Evolutionary conservation across 768 basidiomycete genomes (phyloP).

Genomic region (Neoboletus magnificus): DNA sequence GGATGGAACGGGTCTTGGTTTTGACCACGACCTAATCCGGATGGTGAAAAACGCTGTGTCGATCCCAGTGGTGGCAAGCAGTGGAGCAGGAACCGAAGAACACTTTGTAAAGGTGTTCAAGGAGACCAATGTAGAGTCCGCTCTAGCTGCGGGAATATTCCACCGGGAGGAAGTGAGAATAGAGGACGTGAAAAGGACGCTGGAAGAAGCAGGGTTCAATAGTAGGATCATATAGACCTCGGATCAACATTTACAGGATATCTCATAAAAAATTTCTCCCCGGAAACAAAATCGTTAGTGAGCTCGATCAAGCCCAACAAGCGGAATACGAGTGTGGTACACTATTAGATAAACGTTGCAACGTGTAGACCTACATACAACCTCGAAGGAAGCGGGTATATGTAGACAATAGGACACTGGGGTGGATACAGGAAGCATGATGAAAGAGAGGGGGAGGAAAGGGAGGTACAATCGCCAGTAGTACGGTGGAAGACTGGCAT

Average conservation of each 20-base stretch:
- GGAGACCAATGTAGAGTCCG: conserved; percentile 81
- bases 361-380: conserved; percentile 34
- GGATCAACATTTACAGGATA: not conserved
- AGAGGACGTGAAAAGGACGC: conserved; percentile 65
- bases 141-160: conserved; percentile 95
- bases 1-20: conserved; percentile 90
- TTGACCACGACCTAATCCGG: conserved; percentile 79
- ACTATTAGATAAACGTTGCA: conserved; percentile 29
- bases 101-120: conserved; percentile 91
- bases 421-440: conserved; percentile 33
- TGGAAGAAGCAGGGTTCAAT: conserved; percentile 48
- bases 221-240: conserved; percentile 34
- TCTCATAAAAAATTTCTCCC: not conserved
- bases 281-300: too few relatives aligned
- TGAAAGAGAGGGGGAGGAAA: not conserved
- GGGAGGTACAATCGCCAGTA: conserved; percentile 7
- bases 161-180: conserved; percentile 88
- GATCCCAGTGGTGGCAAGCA: conserved; percentile 94
- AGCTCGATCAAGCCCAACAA: not conserved
- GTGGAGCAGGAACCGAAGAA: conserved; percentile 78
- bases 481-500: conserved; percentile 1
- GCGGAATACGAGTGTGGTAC: conserved; percentile 24
- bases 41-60: conserved; percentile 73
- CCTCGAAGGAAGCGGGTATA: conserved; percentile 30
- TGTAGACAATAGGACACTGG: conserved; percentile 31